phyloP scores from a whole-genome alignment of 2,329 filamentous ascomycete genomes.

The Fusarium brevicatenulatum region DNA sequence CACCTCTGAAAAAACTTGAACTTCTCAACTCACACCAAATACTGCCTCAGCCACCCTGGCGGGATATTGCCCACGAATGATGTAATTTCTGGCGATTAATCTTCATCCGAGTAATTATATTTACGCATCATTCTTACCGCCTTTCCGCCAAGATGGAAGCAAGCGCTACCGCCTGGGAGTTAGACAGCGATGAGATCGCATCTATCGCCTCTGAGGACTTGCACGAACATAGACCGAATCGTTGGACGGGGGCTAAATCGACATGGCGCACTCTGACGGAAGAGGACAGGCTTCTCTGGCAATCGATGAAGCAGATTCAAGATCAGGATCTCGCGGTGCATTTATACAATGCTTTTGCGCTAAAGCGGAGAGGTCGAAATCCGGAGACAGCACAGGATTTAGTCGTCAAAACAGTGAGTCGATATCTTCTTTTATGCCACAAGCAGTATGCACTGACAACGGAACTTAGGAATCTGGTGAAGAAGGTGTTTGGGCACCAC shows the following conservation, averaged over 20 bases:
- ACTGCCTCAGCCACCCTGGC: background rate
- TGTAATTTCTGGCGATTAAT: background rate
- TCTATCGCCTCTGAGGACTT: slow-evolving; percentile 60
- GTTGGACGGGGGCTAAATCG: slow-evolving; percentile 72
- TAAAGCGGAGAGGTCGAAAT: slow-evolving; percentile 60
- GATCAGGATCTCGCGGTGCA: slow-evolving; percentile 78
- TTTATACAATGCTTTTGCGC: slow-evolving; percentile 79
- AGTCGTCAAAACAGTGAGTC: slow-evolving; percentile 45
- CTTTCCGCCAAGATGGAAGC: slow-evolving; percentile 33
- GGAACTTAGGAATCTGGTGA: slow-evolving; percentile 44
- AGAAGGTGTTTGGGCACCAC: slow-evolving; percentile 59
- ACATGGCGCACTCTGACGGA: slow-evolving; percentile 74
- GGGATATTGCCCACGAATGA: background rate
- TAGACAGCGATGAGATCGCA: slow-evolving; percentile 59
- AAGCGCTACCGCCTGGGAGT: slow-evolving; percentile 50
- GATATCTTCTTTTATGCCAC: no score
- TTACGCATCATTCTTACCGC: background rate
- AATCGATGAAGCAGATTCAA: slow-evolving; percentile 70
- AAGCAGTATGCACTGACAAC: background rate
- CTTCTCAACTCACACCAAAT: slow-evolving; percentile 17
- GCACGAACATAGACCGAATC: slow-evolving; percentile 69
- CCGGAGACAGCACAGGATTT: slow-evolving; percentile 43
- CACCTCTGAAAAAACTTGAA: slow-evolving; percentile 29
- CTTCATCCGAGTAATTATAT: background rate
- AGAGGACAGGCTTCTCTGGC: slow-evolving; percentile 70